Base-by-base conservation (phyloP, 1,139 yeast species). In the Scheffersomyces insectosa region DNA sequence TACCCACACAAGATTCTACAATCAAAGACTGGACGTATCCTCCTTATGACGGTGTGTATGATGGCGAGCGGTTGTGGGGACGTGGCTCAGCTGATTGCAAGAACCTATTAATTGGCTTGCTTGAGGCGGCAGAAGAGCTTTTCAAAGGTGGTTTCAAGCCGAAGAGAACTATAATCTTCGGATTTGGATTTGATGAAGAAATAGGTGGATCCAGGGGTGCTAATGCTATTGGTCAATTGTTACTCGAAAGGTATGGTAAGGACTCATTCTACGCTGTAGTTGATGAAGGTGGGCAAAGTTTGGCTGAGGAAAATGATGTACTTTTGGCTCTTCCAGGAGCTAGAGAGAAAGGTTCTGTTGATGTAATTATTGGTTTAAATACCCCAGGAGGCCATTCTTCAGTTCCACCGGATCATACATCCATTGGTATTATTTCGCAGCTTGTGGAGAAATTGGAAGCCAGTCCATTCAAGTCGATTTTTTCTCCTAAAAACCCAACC, bases 371-470 rank as follows among this genome's bases (percentile, higher is more conserved):
- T 10, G 52, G 47, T 33, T 45, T 55, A 33, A 42, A 39, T 28
- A 51, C 55, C 1, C 54, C 53, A 10, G 58, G 59, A 5, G 59
- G 56, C 10, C 56, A 53, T 35, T 52, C 57, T 10, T 48, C 53
- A 8, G 44, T 52, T 8, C 56, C 56, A 1, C 59, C 54, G 1
- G 52, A 50, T 41, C 56, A 53, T 46, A 49, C 56, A 1, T 47
- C 54, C 15, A 48, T 54, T 30, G 58, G 58, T n/a, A 51, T 53
- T 28, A 44, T 51, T 44, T 50, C 52, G 3, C 54, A 54, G 36
- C 43, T 54, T 34, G 47, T 45, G 29, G 43, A 40, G 39, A 42
- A 44, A 27, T 43, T 54, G 4, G 58, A 53, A 33, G 36, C 38
- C 9, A 48, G 50, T 42, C 55, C 50, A 7, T 53, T 43, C 28